Evolutionary conservation across 352 stramenopile genomes (phyloP), one percentile per base, ranked within the genome.

Genomic region (Nothophytophthora sp.): DNA sequence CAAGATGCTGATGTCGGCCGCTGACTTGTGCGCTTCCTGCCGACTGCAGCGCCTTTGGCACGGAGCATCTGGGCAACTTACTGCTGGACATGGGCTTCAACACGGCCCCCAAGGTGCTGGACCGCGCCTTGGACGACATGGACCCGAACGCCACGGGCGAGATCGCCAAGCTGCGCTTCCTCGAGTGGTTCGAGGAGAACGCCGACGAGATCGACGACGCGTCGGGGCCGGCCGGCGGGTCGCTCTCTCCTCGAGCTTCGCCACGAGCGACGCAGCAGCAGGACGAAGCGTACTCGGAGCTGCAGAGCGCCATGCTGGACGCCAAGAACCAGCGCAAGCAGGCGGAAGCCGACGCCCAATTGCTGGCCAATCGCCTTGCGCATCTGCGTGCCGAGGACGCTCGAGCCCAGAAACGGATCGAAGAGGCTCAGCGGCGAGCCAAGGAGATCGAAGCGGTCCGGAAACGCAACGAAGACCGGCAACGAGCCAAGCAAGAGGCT

Each of bases 11-110:
- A 28, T 16, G n/a, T n/a, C n/a, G n/a, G 10, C 16, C 11, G 1
- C 24, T 49, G 16, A 37, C 37, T 10, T 11, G 34, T 16, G 19
- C 22, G 19, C 20, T 47, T 32, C 25, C 20, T 36, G n/a, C n/a
- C n/a, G n/a, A n/a, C n/a, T n/a, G 4, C 22, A 83, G 73, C 2
- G 59, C 43, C 10, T 81, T 88, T 29, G 72, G 76, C 2, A 88
- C 76, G 0, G 76, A 90, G 43, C 72, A 86, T 30, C 42, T 90
- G 2, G 73, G 73, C 0, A 76, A 61, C 32, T 41, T 90, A 35
- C 41, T 90, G n/a, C 56, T 84, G 8, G 73, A 88, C 38, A 88
- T 90, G 77, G 80, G 80, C 16, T 90, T 86, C 49, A 86, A 79
- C 25, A 65, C 75, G 0, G 48, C 73, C 1, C 67, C 77, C 0